Evolutionary conservation across 495 filamentous ascomycete genomes (phyloP).

Genomic region (Aspergillus cristatus): DNA sequence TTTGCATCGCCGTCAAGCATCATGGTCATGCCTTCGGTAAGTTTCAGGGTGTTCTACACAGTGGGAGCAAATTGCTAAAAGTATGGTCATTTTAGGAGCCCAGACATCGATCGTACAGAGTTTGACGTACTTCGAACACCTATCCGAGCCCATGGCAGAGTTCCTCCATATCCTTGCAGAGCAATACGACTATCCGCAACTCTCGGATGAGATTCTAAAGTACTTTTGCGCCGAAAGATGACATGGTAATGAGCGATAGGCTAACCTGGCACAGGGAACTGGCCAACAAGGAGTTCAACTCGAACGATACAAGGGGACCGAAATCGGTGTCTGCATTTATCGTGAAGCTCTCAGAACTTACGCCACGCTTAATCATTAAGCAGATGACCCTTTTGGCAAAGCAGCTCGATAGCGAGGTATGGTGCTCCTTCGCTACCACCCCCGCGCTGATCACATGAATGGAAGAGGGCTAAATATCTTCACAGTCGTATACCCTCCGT

Average conservation of each 20-base stretch:
- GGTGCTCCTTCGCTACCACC: neutral
- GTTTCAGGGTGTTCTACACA: slow-evolving; percentile 7
- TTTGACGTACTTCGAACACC: slow-evolving; percentile 94
- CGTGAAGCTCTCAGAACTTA: slow-evolving; percentile 89
- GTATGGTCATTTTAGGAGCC: slow-evolving; percentile 59
- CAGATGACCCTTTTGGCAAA: slow-evolving; percentile 92
- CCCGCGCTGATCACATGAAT: neutral
- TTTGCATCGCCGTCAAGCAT: slow-evolving; percentile 95
- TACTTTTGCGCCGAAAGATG: slow-evolving; percentile 9
- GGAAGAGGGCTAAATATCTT: slow-evolving; percentile 10
- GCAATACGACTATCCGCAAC: slow-evolving; percentile 95
- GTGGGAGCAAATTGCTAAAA: neutral
- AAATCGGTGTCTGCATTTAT: slow-evolving; percentile 99
- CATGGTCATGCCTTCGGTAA: slow-evolving; percentile 94
- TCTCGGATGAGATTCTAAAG: slow-evolving; percentile 84
- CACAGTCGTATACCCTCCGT: slow-evolving; percentile 86
- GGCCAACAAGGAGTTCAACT: slow-evolving; percentile 95
- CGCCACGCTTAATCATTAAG: slow-evolving; percentile 86
- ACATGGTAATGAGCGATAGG: slow-evolving; percentile 1
- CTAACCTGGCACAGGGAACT: slow-evolving; percentile 55
- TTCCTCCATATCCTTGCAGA: slow-evolving; percentile 92
- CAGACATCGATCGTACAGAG: slow-evolving; percentile 98
- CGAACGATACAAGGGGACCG: slow-evolving; percentile 86
- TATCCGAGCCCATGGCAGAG: slow-evolving; percentile 98
- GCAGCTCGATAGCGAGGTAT: slow-evolving; percentile 86